These are phyloP conservation scores for Colletotrichum sp. DNA, from an alignment of 2,329 filamentous ascomycete genomes.

Conservation along the genomic window DNA sequence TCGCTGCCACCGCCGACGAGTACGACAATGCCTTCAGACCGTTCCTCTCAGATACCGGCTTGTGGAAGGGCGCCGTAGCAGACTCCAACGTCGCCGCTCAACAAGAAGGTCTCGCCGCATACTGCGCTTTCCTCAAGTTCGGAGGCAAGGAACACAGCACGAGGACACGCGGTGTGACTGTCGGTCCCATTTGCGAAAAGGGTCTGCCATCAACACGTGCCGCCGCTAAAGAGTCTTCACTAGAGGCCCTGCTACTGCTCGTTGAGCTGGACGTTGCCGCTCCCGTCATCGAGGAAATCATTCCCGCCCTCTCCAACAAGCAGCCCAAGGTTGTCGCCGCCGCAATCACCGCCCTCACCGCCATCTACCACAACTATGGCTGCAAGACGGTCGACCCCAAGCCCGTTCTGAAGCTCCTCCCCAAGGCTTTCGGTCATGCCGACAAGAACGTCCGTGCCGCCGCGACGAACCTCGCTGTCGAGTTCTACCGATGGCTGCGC, in stretches of 20 bases:
- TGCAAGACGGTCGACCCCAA: conserved; percentile 95
- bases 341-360: conserved; percentile 76
- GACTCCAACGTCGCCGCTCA: conserved; percentile 98
- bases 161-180: conserved; percentile 76
- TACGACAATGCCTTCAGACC: conserved; percentile 84
- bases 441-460: conserved; percentile 98
- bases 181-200: conserved; percentile 87
- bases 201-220: conserved; percentile 86
- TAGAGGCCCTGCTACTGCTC: conserved; percentile 87
- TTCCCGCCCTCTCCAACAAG: conserved; percentile 85
- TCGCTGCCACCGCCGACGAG: conserved; percentile 84
- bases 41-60: conserved; percentile 80
- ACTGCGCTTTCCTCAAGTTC: conserved; percentile 92
- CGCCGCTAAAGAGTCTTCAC: conserved; percentile 83
- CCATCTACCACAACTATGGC: conserved; percentile 92
- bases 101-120: conserved; percentile 85
- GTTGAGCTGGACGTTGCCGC: conserved; percentile 87
- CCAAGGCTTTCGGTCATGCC: conserved; percentile 92
- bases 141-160: conserved; percentile 80
- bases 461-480: conserved; percentile 87
- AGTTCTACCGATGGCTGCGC: conserved; percentile 95
- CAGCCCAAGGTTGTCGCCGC: conserved; percentile 83
- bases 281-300: conserved; percentile 87
- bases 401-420: conserved; percentile 83
- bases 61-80: conserved; percentile 92